These are phyloP conservation scores for Blastobotrys muscicola DNA, from an alignment of 805 yeast genomes.

Conservation along the genomic window DNA sequence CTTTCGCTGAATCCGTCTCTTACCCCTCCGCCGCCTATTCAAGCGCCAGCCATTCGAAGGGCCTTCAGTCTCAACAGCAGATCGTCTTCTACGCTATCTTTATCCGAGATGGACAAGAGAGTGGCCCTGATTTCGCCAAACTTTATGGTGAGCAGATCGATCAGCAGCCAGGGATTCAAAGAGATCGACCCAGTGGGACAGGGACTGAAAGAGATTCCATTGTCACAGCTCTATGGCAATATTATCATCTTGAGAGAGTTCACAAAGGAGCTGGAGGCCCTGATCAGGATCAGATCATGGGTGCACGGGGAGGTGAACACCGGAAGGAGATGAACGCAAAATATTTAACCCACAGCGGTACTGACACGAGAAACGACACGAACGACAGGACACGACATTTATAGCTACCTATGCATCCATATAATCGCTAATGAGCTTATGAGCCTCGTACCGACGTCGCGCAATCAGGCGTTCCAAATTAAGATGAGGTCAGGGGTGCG, in stretches of 20 bases:
- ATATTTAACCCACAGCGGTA: not conserved
- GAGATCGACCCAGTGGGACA: not conserved
- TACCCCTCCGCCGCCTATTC: too few species aligned
- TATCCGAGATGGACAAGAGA: not conserved
- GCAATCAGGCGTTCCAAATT: too few species aligned
- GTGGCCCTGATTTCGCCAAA: not conserved
- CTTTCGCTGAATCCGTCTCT: too few species aligned
- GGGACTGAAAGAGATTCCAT: not conserved
- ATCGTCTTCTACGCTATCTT: not conserved
- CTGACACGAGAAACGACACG: not conserved
- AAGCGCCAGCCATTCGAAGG: too few species aligned
- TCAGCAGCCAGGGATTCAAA: not conserved
- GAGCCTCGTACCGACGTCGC: too few species aligned
- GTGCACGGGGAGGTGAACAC: conserved; percentile 7
- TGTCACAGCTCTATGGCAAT: conserved; percentile 19
- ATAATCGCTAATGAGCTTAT: too few species aligned
- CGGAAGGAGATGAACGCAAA: not conserved
- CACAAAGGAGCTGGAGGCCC: conserved; percentile 21
- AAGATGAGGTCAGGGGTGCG: too few species aligned
- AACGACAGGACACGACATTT: not conserved
- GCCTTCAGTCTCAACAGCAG: too few species aligned
- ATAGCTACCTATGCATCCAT: too few species aligned
- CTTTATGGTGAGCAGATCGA: not conserved
- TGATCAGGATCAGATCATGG: conserved; percentile 20
- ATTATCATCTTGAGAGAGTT: conserved; percentile 20